Conservation (phyloP, 2,329 filamentous ascomycete genomes). For the Alternaria conjuncta region DNA sequence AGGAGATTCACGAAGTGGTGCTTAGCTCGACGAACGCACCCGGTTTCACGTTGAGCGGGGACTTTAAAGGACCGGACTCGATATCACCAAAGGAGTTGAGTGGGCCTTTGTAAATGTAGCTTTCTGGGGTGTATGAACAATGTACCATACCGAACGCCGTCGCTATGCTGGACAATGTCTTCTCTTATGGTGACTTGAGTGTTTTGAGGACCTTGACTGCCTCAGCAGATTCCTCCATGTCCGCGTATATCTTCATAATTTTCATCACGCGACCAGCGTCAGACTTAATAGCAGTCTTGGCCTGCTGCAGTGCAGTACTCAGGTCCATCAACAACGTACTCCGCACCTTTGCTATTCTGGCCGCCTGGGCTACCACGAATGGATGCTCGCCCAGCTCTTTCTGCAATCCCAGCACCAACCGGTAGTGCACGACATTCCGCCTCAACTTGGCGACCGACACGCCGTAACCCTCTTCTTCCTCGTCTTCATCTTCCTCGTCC, state of each 20-base stretch:
- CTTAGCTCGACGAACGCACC: conserved; percentile 87
- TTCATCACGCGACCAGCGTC: conserved; percentile 57
- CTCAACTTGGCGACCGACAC: conserved; percentile 56
- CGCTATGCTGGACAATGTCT: conserved; percentile 50
- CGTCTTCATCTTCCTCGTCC: conserved; percentile 45
- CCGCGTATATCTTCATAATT: conserved; percentile 65
- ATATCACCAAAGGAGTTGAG: conserved; percentile 49
- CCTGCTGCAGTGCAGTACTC: conserved; percentile 66
- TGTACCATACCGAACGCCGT: conserved; percentile 54
- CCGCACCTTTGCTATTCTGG: conserved; percentile 63
- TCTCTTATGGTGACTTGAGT: conserved; percentile 25
- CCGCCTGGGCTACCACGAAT: conserved; percentile 65
- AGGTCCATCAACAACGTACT: conserved; percentile 71
- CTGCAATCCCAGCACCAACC: conserved; percentile 61
- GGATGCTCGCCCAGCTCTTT: conserved; percentile 65
- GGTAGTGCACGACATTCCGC: conserved; percentile 64
- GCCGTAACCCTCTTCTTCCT: conserved; percentile 32
- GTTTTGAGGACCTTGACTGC: conserved; percentile 63
- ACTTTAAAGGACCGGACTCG: conserved; percentile 64
- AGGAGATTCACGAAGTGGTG: conserved; percentile 78
- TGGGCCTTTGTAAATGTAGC: conserved; percentile 39
- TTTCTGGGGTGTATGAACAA: conserved; percentile 38
- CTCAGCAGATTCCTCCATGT: conserved; percentile 66
- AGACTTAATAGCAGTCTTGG: conserved; percentile 50
- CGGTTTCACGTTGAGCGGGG: conserved; percentile 84